phyloP scores from a whole-genome alignment of 257 asterid species.

The Solanum gandarillasii region DNA sequence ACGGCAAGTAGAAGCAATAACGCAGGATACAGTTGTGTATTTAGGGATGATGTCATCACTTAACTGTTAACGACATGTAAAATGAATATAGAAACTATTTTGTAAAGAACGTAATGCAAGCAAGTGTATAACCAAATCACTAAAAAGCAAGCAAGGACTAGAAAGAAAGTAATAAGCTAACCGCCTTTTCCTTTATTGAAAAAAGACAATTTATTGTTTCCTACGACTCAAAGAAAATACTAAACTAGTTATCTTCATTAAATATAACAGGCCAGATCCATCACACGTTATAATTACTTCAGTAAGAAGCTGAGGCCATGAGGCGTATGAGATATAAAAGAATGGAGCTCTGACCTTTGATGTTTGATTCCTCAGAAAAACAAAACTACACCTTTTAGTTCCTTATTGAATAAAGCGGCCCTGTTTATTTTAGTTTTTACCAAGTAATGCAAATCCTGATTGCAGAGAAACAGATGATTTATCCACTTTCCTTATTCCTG shows the following conservation, averaged over 20 bases:
- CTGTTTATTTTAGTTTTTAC: neutral
- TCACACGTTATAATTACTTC: neutral
- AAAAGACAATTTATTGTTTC: neutral
- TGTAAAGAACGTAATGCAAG: neutral
- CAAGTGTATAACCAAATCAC: neutral
- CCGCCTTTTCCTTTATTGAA: neutral
- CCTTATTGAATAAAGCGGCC: neutral
- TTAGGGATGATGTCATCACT: neutral
- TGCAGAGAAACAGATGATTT: neutral
- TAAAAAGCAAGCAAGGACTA: neutral
- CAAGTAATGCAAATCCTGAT: neutral
- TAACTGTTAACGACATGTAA: neutral
- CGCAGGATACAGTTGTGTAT: neutral
- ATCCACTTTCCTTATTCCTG: neutral
- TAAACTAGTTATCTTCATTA: neutral
- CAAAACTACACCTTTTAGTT: neutral
- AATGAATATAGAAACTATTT: neutral
- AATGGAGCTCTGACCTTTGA: neutral
- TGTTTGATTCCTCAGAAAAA: neutral
- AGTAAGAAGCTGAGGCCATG: neutral
- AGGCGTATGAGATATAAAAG: neutral
- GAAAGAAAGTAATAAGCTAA: neutral
- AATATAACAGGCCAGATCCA: neutral
- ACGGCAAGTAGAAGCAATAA: neutral
- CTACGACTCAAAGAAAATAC: neutral